Conservation (phyloP, 805 yeast species). For the Saccharomycopsis lassenensis region DNA sequence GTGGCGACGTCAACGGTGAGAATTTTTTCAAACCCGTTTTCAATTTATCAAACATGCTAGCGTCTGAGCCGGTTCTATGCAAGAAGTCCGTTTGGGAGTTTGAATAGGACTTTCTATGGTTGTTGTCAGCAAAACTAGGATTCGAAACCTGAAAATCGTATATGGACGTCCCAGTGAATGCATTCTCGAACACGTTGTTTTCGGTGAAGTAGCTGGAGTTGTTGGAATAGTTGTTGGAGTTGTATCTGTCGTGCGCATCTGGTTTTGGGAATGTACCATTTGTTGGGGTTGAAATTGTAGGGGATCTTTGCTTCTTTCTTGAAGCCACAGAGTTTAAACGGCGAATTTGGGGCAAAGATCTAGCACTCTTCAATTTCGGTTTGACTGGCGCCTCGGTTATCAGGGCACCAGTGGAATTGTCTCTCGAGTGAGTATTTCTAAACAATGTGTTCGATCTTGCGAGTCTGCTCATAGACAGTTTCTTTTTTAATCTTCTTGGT, state of each 20-base stretch:
- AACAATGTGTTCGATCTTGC: conserved; percentile 1
- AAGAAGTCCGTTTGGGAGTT: conserved; percentile 5
- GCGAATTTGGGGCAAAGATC: conserved; percentile 17
- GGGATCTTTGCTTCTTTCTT: conserved; percentile 1
- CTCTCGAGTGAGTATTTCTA: background rate
- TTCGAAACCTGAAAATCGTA: too few relatives aligned
- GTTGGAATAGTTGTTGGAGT: conserved; percentile 4
- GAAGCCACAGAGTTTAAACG: conserved; percentile 9
- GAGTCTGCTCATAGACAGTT: background rate
- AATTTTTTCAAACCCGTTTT: conserved; percentile 8
- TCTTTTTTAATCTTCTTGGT: background rate
- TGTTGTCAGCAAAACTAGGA: background rate
- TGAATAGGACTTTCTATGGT: conserved; percentile 9
- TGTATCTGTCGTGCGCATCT: conserved; percentile 1
- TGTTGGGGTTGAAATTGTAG: background rate
- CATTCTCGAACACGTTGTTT: too few relatives aligned
- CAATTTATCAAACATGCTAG: conserved; percentile 10
- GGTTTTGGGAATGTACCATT: background rate
- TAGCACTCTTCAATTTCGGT: conserved; percentile 14
- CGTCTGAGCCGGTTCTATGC: conserved; percentile 4
- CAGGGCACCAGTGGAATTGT: background rate
- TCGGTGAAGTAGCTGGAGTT: background rate
- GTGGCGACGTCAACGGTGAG: conserved; percentile 6
- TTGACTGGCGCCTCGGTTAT: conserved; percentile 1
- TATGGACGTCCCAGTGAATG: too few relatives aligned